Conservation (phyloP, 805 yeast species). For the Teunomyces pallodes region DNA sequence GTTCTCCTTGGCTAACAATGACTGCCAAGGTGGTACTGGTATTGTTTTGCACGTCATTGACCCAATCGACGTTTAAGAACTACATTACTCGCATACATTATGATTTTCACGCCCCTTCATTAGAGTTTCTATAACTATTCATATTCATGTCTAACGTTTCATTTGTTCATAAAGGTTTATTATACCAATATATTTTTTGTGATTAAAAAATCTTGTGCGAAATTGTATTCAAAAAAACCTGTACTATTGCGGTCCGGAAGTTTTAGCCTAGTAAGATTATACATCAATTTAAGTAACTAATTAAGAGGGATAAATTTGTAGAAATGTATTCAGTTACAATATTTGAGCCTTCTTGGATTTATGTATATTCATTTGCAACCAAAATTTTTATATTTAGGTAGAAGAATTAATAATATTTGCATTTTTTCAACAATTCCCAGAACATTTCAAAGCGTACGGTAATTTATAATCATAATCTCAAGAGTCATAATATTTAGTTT, state of each 20-base stretch:
- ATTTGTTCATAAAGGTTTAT: neutral
- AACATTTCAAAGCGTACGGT: too few relatives aligned
- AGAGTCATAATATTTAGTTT: too few relatives aligned
- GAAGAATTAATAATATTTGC: too few relatives aligned
- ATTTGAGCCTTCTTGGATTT: too few relatives aligned
- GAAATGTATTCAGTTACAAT: too few relatives aligned
- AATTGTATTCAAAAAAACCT: neutral
- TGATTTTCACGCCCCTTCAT: neutral
- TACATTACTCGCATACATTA: neutral
- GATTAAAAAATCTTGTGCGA: neutral
- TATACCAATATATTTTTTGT: neutral
- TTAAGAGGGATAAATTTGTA: too few relatives aligned
- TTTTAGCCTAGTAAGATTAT: neutral
- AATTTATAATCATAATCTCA: too few relatives aligned
- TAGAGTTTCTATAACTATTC: neutral
- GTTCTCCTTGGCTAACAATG: constrained; percentile 23
- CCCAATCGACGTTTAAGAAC: constrained; percentile 3
- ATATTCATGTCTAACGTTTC: neutral
- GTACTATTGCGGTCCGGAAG: neutral
- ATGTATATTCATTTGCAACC: too few relatives aligned
- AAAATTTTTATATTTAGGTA: too few relatives aligned
- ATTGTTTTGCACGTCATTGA: constrained; percentile 22
- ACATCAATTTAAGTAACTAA: too few relatives aligned
- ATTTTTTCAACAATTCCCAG: too few relatives aligned
- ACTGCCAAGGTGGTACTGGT: constrained; percentile 28